Evolutionary conservation across 2,329 filamentous ascomycete genomes (phyloP), one percentile per base, ranked within the genome.

Genomic region (Arachnomyces sp.): DNA sequence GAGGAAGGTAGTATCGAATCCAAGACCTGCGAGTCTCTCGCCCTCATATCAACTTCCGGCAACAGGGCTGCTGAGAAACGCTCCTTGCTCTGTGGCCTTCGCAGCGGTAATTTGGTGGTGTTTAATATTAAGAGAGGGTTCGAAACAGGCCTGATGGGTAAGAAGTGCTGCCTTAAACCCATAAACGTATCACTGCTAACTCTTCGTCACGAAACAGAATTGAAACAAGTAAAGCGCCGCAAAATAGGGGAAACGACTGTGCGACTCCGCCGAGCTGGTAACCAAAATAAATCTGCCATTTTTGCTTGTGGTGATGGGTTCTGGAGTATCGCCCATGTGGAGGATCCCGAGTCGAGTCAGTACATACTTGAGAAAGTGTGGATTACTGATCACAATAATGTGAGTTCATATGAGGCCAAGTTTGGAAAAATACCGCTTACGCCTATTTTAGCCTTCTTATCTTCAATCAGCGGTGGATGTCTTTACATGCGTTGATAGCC

Each of bases 11-110:
- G 55, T 17, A 55, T 58, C 28, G 49, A 61, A 31, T 63, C 56
- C 4, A 60, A 51, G 32, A 57, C 56, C 7, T 58, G 60, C 41
- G 63, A 63, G 42, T 64, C 54, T 31, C 46, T 63, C 47, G 53
- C 51, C 20, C 43, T 53, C 11, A 45, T 65, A 32, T 43, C 49
- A n/a, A 43, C 51, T 39, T 25, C 38, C 11, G 31, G 43, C 14
- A 40, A 44, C 31, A 44, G 40, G 3, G 28, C 39, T 4, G 40
- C 43, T 14, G 38, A 43, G 9, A 49, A 48, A 20, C 48, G 44
- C 33, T 44, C 55, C 45, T 33, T 70, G 9, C 55, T 71, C 9
- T 71, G 67, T 46, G 68, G 68, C 8, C 55, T 72, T 34, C 63
- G 68, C 29, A 64, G 64, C 47, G 68, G 68, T 28, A 59, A 58